Base-by-base conservation (phyloP, 352 stramenopile genomes). In the Pythium pectinolyticum region DNA sequence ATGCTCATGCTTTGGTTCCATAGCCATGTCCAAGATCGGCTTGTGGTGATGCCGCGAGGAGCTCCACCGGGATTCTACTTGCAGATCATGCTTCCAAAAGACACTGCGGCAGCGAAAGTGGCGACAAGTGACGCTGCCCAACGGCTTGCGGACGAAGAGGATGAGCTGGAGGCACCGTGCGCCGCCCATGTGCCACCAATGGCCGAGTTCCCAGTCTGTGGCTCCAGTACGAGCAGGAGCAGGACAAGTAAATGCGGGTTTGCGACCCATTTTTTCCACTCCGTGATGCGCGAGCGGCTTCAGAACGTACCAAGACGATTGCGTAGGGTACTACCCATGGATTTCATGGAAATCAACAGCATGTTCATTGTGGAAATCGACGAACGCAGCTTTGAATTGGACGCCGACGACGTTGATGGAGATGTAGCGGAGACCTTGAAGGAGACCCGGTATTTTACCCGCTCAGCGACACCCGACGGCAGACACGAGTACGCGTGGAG, bases 11-110 rank as follows among this genome's bases (percentile, higher is more conserved):
- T 67, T 34, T 86, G 72, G 57, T 50, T 88, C 24, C 67, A 73
- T 27, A 67, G 66, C 35, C 77, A 75, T 34, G 74, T 80, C 5
- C 54, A 66, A 11, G 69, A 74, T 39, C 66, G 77, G 31, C 55
- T 90, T 12, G 76, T 86, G 9, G 67, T 77, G 15, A 75, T 88
- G 59, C 82, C 80, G 19, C 59, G 79, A 2, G 82, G 82, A 0
- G 85, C 79, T 20, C 59, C 69, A 4, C 54, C 69, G 0, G 82
- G 82, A 1, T 72, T 76, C 40, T 90, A 87, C 68, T 37, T 90
- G 30, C 82, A 90, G 57, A 75, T 90, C 37, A 61, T 86, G n/a
- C 54, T 88, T 0, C 73, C 51, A 7, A 35, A 15, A 5, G 51
- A 61, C 32, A 48, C n/a, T n/a, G n/a, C n/a, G n/a, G n/a, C n/a